phyloP scores from a whole-genome alignment of 257 asterid genomes.

The Ophiorrhiza pumila region DNA sequence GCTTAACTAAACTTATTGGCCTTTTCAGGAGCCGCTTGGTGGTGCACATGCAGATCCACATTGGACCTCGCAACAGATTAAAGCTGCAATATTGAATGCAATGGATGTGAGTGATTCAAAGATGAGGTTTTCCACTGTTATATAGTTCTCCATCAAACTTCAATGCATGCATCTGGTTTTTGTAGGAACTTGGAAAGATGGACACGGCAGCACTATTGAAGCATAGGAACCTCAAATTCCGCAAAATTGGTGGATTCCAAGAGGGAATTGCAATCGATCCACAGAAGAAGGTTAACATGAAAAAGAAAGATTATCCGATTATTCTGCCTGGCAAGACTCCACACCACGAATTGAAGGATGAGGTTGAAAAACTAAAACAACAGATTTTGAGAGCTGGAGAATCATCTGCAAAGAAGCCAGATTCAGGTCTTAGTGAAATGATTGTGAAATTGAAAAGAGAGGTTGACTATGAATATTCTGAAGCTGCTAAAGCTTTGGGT shows the following conservation, averaged over 20 bases:
- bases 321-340: conserved; percentile 40
- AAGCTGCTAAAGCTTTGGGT: conserved; percentile 70
- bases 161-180: conserved; percentile 20
- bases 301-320: conserved; percentile 55
- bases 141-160: conserved; percentile 14
- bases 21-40: conserved; percentile 88
- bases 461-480: conserved; percentile 52
- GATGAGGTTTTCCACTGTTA: conserved; percentile 11
- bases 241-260: conserved; percentile 62
- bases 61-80: conserved; percentile 95
- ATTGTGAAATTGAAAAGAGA: conserved; percentile 52
- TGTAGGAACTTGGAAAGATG: conserved; percentile 76
- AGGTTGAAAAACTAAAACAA: conserved; percentile 58
- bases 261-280: conserved; percentile 76
- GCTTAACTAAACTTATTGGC: conserved; percentile 7
- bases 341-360: conserved; percentile 49
- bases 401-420: conserved; percentile 33
- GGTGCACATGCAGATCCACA: conserved; percentile 94
- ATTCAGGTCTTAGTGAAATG: conserved; percentile 41
- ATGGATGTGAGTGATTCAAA: conserved; percentile 73
- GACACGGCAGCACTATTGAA: conserved; percentile 57
- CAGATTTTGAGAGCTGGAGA: conserved; percentile 49
- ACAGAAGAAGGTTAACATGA: conserved; percentile 55
- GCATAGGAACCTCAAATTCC: conserved; percentile 69
- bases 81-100: conserved; percentile 66